Base-by-base conservation (phyloP, 129 eudicot species). In the Heracleum sosnowskyi region DNA sequence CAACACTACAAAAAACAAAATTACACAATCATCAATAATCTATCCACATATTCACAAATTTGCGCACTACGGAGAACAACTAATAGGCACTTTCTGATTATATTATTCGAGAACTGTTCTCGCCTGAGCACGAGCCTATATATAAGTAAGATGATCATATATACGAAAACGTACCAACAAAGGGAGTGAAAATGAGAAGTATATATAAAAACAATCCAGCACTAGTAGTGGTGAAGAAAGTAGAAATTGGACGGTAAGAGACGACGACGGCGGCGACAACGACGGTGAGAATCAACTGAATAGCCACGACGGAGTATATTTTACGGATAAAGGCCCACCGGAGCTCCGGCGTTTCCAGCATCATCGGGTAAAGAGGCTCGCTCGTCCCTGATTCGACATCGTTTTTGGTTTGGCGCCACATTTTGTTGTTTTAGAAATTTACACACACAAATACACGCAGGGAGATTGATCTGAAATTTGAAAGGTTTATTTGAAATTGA, bases 241-340 rank as follows among this genome's bases (percentile, higher is more conserved):
- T 66, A 24, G 83, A 62, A 24, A 93, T 86, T 0, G 96, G 91
- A 35, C 75, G 88, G 80, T 70, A 82, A 2, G 87, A 68, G 0
- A 89, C 96, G 4, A 90, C 94, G 44, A 89, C 51, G 16, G 98
- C 83, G 33, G 84, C 96, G n/a, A 93, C 94, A 31, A 86, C 88
- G 44, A 90, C 82, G 18, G 96, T 93, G 40, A 89, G 88, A 10
- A 93, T 86, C 83, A 90, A 72, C 73, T 93, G 98, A 0, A 89
- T 17, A 4, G 94, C 76, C 11, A 93, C 81, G 15, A 93, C 89
- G 1, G 94, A 79, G 60, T 93, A 93, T 0, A 93, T 77, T 55
- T 93, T 93, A 33, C 96, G 85, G 28, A 93, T 93, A 57, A 93
- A 90, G 11, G 89, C 83, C 98, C 98, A 93, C 77, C 98, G 85